A percentile compares a stretch with the other conserved stretches of the same genome.
Conservation (phyloP, 2,329 filamentous ascomycete genomes). For the Coniochaeta prunicola region DNA sequence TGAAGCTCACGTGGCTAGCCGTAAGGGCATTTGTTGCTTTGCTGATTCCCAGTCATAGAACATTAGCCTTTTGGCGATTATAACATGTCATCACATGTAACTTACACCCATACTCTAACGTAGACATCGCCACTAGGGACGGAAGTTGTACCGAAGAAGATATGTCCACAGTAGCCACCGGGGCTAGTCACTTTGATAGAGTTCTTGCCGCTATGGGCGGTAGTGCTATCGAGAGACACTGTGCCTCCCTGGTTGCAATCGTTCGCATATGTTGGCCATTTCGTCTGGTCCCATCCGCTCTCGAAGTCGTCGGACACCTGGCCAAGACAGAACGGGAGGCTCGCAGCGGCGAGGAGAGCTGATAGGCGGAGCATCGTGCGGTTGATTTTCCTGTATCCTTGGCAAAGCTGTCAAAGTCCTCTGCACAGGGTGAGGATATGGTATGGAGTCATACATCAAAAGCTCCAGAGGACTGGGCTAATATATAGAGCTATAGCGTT, state of each 20-base stretch:
- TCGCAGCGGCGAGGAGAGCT: constrained; percentile 32
- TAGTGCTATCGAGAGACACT: constrained; percentile 48
- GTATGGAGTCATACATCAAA: background rate
- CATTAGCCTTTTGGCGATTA: background rate
- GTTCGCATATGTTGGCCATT: constrained; percentile 51
- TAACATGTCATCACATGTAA: constrained; percentile 6
- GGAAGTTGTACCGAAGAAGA: constrained; percentile 52
- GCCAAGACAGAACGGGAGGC: constrained; percentile 38
- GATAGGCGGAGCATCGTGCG: constrained; percentile 32
- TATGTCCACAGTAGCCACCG: constrained; percentile 50
- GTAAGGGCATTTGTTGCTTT: constrained; percentile 51
- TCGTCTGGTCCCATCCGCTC: constrained; percentile 46
- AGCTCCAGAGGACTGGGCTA: background rate
- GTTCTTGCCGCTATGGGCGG: constrained; percentile 48
- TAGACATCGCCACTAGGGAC: constrained; percentile 51
- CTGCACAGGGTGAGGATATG: background rate
- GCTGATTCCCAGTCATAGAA: constrained; percentile 24
- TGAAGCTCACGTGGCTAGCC: constrained; percentile 52
- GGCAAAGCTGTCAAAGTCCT: background rate
- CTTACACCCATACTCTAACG: constrained; percentile 48
- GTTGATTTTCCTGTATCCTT: background rate
- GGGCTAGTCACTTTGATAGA: constrained; percentile 45
- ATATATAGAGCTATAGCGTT: background rate
- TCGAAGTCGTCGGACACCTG: constrained; percentile 52
- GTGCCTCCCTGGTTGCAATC: constrained; percentile 54